Evolutionary conservation across 2,329 filamentous ascomycete genomes (phyloP).

Genomic region (Phoma sp.): DNA sequence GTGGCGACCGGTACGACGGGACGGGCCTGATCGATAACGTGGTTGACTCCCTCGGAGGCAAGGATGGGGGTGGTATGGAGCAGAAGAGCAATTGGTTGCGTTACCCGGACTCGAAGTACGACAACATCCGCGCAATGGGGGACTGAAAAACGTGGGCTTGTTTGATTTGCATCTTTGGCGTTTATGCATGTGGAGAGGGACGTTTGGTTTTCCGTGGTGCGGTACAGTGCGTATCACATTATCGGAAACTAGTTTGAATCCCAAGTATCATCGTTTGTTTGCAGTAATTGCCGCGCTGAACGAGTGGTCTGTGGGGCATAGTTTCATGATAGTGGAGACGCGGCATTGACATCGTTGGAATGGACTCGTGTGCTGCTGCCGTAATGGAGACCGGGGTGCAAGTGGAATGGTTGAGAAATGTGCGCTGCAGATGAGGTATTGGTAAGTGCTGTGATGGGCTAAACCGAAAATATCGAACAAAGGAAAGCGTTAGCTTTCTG

Average conservation of each 20-base stretch:
- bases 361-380: neutral
- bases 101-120: constrained; percentile 62
- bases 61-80: constrained; percentile 54
- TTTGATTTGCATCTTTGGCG: constrained; percentile 18
- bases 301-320: constrained; percentile 11
- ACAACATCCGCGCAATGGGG: constrained; percentile 50
- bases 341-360: neutral
- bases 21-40: constrained; percentile 66
- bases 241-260: constrained; percentile 4
- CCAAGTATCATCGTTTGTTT: constrained; percentile 20
- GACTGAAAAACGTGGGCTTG: neutral
- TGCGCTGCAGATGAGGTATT: too few relatives aligned
- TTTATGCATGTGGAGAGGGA: constrained; percentile 21
- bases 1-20: constrained; percentile 71
- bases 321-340: constrained; percentile 9
- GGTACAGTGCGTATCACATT: constrained; percentile 27
- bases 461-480: too few relatives aligned
- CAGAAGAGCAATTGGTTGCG: constrained; percentile 52
- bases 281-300: constrained; percentile 17
- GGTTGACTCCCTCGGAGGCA: constrained; percentile 51
- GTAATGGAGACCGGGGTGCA: neutral
- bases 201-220: constrained; percentile 10
- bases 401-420: neutral
- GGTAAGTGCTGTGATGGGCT: too few relatives aligned
- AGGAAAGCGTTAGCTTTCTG: neutral